Conservation (phyloP, 257 asterid species). For the Nicotiana tabacum region DNA sequence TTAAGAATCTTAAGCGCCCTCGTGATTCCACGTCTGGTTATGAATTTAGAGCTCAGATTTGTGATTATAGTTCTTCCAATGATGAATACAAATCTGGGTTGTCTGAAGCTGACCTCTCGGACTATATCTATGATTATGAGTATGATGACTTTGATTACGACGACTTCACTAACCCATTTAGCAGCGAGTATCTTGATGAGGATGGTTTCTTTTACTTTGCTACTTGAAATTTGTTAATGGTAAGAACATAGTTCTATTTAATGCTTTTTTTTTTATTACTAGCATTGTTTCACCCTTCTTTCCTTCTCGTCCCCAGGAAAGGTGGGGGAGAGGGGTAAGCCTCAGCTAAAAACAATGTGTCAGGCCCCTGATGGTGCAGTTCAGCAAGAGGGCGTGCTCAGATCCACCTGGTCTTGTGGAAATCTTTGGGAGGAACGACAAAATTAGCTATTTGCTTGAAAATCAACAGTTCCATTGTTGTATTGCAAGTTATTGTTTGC, state of each 20-base stretch:
- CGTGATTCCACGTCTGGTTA: neutral
- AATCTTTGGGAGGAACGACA: neutral
- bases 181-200: neutral
- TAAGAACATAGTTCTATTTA: neutral
- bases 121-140: neutral
- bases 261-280: neutral
- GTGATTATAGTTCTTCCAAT: too few species aligned
- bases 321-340: too few species aligned
- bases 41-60: too few species aligned
- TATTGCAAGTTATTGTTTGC: neutral
- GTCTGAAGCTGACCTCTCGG: neutral
- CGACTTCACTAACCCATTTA: neutral
- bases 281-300: neutral
- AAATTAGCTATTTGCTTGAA: neutral
- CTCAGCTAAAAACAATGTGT: neutral
- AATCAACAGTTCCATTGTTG: neutral
- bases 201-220: neutral
- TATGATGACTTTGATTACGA: slow-evolving; percentile 17
- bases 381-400: neutral
- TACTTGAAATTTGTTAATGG: neutral
- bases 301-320: neutral
- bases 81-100: neutral
- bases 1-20: slow-evolving; percentile 25
- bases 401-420: neutral
- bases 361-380: neutral